Conservation (phyloP, 495 filamentous ascomycete species). For the Aspergillus bridgeri region DNA sequence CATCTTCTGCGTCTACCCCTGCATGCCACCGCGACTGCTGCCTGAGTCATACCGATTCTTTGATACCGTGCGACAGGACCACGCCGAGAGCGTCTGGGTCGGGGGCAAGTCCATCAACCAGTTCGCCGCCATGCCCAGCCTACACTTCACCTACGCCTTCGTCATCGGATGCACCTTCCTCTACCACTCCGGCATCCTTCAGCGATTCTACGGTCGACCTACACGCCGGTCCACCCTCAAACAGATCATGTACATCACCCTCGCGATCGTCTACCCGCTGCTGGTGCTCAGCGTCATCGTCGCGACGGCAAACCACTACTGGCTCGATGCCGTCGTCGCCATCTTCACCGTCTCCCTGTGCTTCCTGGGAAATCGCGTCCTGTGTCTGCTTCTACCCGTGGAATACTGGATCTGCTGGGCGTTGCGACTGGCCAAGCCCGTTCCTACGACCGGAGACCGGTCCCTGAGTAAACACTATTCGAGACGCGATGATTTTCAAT, state of each 20-base stretch:
- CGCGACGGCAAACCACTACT: constrained; percentile 66
- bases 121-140: constrained; percentile 55
- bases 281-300: constrained; percentile 60
- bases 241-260: constrained; percentile 36
- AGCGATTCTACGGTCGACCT: constrained; percentile 36
- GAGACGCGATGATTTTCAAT: background rate
- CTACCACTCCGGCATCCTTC: constrained; percentile 56
- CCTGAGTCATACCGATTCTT: constrained; percentile 58
- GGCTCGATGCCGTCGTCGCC: constrained; percentile 57
- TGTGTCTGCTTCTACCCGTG: constrained; percentile 52
- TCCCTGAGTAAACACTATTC: background rate
- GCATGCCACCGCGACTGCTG: constrained; percentile 62
- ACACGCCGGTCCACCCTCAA: constrained; percentile 26
- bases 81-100: constrained; percentile 60
- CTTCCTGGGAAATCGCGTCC: constrained; percentile 50
- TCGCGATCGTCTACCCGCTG: constrained; percentile 54
- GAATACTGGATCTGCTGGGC: constrained; percentile 55
- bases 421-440: constrained; percentile 55
- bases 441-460: constrained; percentile 50
- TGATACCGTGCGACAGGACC: constrained; percentile 60
- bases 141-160: constrained; percentile 60
- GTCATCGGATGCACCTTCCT: constrained; percentile 57
- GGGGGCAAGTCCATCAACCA: constrained; percentile 55
- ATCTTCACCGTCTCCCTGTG: constrained; percentile 48
- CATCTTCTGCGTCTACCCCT: constrained; percentile 60